Evolutionary conservation across 176 grass and related monocot genomes (phyloP).

Genomic region (Carex kokanica): DNA sequence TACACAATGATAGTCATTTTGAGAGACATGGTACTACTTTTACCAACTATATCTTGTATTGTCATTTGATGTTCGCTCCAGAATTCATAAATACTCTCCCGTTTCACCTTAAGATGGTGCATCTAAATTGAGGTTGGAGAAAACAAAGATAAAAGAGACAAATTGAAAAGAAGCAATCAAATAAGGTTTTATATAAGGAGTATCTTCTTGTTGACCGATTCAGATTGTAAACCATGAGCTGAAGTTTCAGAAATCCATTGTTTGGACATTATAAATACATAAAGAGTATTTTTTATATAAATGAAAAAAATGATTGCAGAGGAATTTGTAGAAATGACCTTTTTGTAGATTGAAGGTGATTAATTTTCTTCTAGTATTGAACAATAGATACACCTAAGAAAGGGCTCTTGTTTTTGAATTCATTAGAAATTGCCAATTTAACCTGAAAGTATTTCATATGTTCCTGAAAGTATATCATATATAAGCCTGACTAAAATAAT

Average conservation of each 20-base stretch:
- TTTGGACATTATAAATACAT: background rate
- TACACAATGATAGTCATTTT: slow-evolving; percentile 76
- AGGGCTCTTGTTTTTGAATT: background rate
- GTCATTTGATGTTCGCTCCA: background rate
- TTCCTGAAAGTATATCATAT: background rate
- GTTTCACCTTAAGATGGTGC: background rate
- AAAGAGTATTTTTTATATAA: background rate
- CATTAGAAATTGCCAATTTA: background rate
- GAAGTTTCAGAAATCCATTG: background rate
- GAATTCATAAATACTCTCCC: background rate
- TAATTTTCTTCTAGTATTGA: background rate
- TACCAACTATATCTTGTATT: slow-evolving; percentile 14
- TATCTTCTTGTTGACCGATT: background rate
- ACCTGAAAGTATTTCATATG: background rate
- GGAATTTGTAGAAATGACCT: background rate
- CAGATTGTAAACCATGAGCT: background rate
- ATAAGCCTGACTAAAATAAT: background rate
- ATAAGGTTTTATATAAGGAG: background rate
- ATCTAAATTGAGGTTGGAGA: background rate
- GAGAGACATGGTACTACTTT: slow-evolving; percentile 69
- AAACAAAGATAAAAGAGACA: background rate
- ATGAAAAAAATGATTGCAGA: background rate
- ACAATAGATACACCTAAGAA: background rate
- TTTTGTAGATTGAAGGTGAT: background rate
- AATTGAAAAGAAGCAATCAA: background rate